Evolutionary conservation across 768 basidiomycete genomes (phyloP).

Genomic region (Nidularia pulvinata): DNA sequence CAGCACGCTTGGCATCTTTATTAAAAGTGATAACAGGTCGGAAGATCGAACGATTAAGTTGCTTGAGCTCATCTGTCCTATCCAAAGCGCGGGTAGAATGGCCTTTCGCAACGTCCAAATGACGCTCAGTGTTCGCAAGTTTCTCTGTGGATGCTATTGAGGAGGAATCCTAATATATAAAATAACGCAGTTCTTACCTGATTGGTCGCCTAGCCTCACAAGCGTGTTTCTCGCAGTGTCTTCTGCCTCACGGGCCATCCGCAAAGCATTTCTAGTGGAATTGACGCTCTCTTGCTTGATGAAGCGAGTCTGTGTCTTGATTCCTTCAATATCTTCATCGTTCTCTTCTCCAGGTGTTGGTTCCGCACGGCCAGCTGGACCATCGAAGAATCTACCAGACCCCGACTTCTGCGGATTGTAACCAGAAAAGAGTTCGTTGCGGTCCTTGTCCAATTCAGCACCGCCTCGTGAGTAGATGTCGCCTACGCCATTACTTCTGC

Average conservation of each 20-base stretch:
- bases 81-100: constrained; percentile 90
- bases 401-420: constrained; percentile 60
- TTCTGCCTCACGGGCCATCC: constrained; percentile 94
- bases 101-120: constrained; percentile 90
- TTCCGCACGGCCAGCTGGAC: constrained; percentile 41
- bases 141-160: constrained; percentile 47
- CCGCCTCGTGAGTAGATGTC: constrained; percentile 68
- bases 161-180: constrained; percentile 4
- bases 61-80: constrained; percentile 90
- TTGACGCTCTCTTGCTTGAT: constrained; percentile 92
- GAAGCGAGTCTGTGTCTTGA: constrained; percentile 89
- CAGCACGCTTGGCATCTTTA: constrained; percentile 88
- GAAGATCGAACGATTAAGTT: constrained; percentile 95
- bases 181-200: constrained; percentile 67
- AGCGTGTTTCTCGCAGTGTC: constrained; percentile 92
- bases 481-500: constrained; percentile 51
- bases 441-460: constrained; percentile 61
- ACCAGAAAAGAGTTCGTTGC: constrained; percentile 75
- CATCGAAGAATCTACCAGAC: constrained; percentile 72
- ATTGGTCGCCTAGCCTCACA: constrained; percentile 85
- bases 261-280: constrained; percentile 88
- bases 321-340: constrained; percentile 91
- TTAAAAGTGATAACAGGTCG: constrained; percentile 90
- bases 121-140: constrained; percentile 92
- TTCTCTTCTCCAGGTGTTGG: constrained; percentile 68